Percentiles rank a stretch among this genome's conserved stretches.
Evolutionary conservation across 768 basidiomycete genomes (phyloP).

Genomic region (Crucibulum laeve): DNA sequence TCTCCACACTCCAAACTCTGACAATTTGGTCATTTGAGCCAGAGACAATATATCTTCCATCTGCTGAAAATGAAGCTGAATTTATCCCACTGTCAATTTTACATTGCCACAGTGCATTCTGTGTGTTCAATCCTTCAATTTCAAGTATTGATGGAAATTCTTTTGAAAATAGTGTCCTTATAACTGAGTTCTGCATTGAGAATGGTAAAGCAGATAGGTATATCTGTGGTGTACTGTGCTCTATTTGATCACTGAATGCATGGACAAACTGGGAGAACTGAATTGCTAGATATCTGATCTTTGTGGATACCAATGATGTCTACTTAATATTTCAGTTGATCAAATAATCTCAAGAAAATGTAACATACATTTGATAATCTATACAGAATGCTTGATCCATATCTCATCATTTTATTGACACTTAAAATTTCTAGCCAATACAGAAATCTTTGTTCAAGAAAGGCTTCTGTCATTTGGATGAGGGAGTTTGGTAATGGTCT

Average conservation of each 20-base stretch:
- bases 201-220: slow-evolving; percentile 20
- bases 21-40: no score
- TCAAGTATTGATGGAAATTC: no score
- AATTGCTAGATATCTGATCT: background rate
- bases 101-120: no score
- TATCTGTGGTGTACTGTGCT: slow-evolving; percentile 16
- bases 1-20: no score
- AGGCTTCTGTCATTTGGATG: background rate
- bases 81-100: no score
- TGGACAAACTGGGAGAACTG: slow-evolving; percentile 1
- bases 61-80: no score
- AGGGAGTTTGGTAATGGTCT: background rate
- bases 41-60: no score
- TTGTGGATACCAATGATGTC: slow-evolving; percentile 2
- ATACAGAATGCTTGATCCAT: background rate
- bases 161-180: no score
- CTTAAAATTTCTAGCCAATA: slow-evolving; percentile 16
- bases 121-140: no score
- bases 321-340: slow-evolving; percentile 6
- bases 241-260: slow-evolving; percentile 9
- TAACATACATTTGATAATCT: slow-evolving; percentile 1
- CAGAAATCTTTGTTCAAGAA: slow-evolving; percentile 5
- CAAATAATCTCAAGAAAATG: background rate
- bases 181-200: no score
- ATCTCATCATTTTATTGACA: slow-evolving; percentile 1